A percentile compares a stretch with the other conserved stretches of the same genome.
Conservation (phyloP, 2,329 filamentous ascomycete species). For the Phyllosticta citriasiana region DNA sequence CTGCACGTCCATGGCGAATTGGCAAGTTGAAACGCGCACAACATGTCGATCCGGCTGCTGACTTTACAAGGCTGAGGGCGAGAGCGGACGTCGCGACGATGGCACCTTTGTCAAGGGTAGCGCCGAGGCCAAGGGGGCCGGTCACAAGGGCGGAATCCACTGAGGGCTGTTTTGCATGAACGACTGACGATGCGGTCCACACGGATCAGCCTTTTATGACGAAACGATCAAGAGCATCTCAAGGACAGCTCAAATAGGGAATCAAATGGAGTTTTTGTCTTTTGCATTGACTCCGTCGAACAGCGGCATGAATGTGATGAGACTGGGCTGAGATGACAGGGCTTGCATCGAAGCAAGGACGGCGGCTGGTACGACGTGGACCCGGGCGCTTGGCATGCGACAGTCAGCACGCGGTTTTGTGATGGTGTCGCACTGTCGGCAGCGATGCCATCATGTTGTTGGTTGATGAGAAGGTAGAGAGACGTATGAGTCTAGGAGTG, state of each 20-base stretch:
- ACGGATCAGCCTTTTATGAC: not conserved
- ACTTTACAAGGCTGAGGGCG: not conserved
- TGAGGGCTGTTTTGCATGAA: not conserved
- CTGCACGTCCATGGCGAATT: slow-evolving; percentile 19
- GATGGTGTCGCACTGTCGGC: not conserved
- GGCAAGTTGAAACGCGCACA: not conserved
- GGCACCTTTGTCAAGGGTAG: slow-evolving; percentile 30
- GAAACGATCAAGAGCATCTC: not conserved
- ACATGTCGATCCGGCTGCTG: not conserved
- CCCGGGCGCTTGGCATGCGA: not conserved
- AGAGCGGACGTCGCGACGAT: slow-evolving; percentile 25
- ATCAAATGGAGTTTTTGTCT: not conserved
- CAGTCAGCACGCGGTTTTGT: not conserved
- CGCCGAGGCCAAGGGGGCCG: slow-evolving; percentile 28
- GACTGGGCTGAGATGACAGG: not conserved
- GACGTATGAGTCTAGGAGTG: not conserved
- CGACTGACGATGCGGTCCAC: not conserved
- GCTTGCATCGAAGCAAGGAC: not conserved
- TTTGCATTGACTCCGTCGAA: not conserved
- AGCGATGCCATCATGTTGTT: not conserved
- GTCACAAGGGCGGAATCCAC: slow-evolving; percentile 22
- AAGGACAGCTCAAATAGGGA: not conserved
- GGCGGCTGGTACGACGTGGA: not conserved
- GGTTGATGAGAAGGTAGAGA: not conserved
- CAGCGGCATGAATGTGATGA: not conserved